phyloP scores from a whole-genome alignment of 2,329 filamentous ascomycete species.

The Sarocladium strictum region DNA sequence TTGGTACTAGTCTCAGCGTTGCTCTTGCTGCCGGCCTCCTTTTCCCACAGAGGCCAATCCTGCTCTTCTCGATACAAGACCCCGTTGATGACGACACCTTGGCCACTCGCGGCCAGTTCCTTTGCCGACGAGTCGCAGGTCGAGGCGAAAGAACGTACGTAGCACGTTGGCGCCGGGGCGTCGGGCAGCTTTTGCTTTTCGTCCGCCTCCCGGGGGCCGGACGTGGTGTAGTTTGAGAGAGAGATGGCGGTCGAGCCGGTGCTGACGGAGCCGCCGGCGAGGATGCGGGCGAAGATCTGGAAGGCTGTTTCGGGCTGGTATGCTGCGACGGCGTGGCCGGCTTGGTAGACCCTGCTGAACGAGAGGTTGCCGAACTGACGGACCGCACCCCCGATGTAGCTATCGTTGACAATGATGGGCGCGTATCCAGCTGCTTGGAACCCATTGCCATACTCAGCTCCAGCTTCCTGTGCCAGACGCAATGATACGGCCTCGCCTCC shows the following conservation, averaged over 20 bases:
- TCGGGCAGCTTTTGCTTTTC: slow-evolving; percentile 32
- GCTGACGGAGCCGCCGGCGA: slow-evolving; percentile 16
- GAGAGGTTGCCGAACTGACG: slow-evolving; percentile 62
- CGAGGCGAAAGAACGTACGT: slow-evolving; percentile 42
- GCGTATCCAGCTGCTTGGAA: slow-evolving; percentile 55
- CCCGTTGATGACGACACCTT: slow-evolving; percentile 55
- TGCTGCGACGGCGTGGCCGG: slow-evolving; percentile 50
- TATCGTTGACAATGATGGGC: slow-evolving; percentile 51
- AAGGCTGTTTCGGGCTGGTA: slow-evolving; percentile 55
- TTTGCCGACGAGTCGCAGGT: slow-evolving; percentile 49
- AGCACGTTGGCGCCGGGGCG: slow-evolving; percentile 51
- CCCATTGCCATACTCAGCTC: slow-evolving; percentile 37
- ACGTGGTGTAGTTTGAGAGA: slow-evolving; percentile 14
- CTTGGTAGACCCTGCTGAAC: slow-evolving; percentile 52
- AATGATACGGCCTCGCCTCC: slow-evolving; percentile 56
- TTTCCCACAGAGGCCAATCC: slow-evolving; percentile 33
- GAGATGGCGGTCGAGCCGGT: slow-evolving; percentile 15
- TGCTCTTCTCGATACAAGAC: slow-evolving; percentile 40
- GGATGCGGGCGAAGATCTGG: slow-evolving; percentile 53
- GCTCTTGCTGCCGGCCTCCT: not conserved
- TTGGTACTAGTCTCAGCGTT: not conserved
- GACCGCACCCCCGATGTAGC: slow-evolving; percentile 57
- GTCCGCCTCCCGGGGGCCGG: slow-evolving; percentile 15
- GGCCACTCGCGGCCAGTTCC: slow-evolving; percentile 37
- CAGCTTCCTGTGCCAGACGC: slow-evolving; percentile 34